Percentiles rank a stretch among this genome's conserved stretches.
phyloP scores from a whole-genome alignment of 805 yeast species.

The Wickerhamomyces alni region DNA sequence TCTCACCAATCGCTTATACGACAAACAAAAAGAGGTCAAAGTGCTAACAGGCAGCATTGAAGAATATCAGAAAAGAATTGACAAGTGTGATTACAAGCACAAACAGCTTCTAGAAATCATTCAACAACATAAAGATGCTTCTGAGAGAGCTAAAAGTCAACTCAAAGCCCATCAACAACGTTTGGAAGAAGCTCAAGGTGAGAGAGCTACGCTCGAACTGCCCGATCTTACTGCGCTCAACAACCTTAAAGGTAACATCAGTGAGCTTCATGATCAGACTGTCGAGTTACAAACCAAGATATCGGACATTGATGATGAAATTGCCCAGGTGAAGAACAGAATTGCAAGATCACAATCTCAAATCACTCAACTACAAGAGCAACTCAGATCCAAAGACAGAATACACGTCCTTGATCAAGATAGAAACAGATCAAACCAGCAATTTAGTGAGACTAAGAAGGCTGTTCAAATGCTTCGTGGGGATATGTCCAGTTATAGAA shows the following conservation, averaged over 20 bases:
- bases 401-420: constrained; percentile 37
- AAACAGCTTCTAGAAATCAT: constrained; percentile 4
- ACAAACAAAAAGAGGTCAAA: constrained; percentile 26
- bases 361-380: constrained; percentile 29
- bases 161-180: constrained; percentile 4
- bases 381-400: constrained; percentile 43
- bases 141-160: neutral
- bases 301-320: constrained; percentile 35
- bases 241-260: constrained; percentile 13
- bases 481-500: constrained; percentile 27
- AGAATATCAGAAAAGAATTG: constrained; percentile 20
- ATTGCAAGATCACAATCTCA: constrained; percentile 24
- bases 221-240: constrained; percentile 16
- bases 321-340: constrained; percentile 29
- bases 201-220: constrained; percentile 10
- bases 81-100: constrained; percentile 14
- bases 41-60: constrained; percentile 31
- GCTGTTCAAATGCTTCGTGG: constrained; percentile 39
- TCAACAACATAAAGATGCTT: neutral
- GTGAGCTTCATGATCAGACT: constrained; percentile 24
- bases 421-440: constrained; percentile 1
- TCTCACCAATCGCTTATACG: constrained; percentile 22
- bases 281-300: constrained; percentile 32
- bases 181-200: constrained; percentile 14
- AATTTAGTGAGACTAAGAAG: constrained; percentile 22